Conservation (phyloP, 306 rosid genomes). For the Cicer pinnatifidum region DNA sequence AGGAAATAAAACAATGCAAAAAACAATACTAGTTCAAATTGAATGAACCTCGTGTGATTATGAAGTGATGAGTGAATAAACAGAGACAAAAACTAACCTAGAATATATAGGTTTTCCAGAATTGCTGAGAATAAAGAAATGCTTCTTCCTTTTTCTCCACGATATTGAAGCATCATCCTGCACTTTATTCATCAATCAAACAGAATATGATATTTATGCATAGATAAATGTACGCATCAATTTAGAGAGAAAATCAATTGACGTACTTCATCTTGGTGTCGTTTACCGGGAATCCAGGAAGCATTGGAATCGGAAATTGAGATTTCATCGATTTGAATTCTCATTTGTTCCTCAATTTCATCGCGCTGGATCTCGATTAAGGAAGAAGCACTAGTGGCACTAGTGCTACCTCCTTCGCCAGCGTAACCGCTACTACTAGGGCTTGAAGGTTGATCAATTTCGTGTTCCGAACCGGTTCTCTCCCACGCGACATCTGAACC, state of each 20-base stretch:
- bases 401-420: constrained; percentile 69
- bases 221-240: neutral
- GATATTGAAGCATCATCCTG: constrained; percentile 97
- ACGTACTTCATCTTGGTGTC: constrained; percentile 78
- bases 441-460: constrained; percentile 65
- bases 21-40: neutral
- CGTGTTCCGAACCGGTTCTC: constrained; percentile 63
- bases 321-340: constrained; percentile 46
- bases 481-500: constrained; percentile 47
- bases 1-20: constrained; percentile 19
- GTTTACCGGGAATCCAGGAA: constrained; percentile 76
- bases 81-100: constrained; percentile 58
- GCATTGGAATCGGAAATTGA: constrained; percentile 51
- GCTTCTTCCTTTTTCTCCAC: constrained; percentile 99
- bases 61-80: neutral
- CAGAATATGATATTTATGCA: constrained; percentile 42
- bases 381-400: constrained; percentile 64
- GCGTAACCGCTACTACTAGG: constrained; percentile 97
- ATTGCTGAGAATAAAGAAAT: constrained; percentile 85
- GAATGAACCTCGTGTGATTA: neutral
- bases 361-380: constrained; percentile 47
- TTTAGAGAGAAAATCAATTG: neutral
- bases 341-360: constrained; percentile 53
- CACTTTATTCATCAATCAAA: constrained; percentile 63
- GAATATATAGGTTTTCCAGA: constrained; percentile 97